Evolutionary conservation across 345 rosid species (phyloP), one percentile per base, ranked within the genome.

Genomic region (Capsella bursapastoris): DNA sequence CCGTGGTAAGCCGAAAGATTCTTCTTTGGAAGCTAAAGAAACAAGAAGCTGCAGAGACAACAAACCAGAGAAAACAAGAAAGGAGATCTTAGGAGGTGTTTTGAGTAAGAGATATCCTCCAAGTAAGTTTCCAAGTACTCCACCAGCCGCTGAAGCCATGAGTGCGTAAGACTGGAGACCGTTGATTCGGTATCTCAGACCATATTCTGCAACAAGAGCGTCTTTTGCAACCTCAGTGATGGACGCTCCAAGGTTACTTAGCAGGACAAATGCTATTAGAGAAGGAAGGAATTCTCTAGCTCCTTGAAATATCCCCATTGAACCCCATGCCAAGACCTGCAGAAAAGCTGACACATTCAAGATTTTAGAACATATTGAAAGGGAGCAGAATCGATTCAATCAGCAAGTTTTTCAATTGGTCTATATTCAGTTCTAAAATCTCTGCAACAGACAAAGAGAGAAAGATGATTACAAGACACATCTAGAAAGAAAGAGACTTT

Each of bases 131-230:
- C 97, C 97, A 2, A 93, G 75, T 44, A 91, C 74, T 51, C 96
- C 98, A 66, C 97, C 97, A 2, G 78, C 84, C 34, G 98, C 97
- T 44, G 80, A 85, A 80, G 97, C 96, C 91, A 93, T 89, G 57
- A 87, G 89, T 12, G 91, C 95, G 58, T 88, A 93, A 57, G 96
- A 88, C 69, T 93, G 97, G 50, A 91, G 92, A 34, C 78, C 76
- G 10, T 60, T 72, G 11, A 81, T 76, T 65, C 64, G 70, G 65
- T 83, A 83, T 70, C 85, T 84, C 52, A 86, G 82, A 40, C 96
- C 98, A 56, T 83, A 91, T 75, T 91, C 98, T 18, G 97, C 89
- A 37, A 93, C 90, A 57, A 93, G 90, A 69, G 98, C 98, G 49
- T 91, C 97, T 49, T 86, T 83, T 8, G 97, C 91, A 11, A 93